phyloP scores from a whole-genome alignment of 2,329 filamentous ascomycete species.

The Sporothrix mexicana region DNA sequence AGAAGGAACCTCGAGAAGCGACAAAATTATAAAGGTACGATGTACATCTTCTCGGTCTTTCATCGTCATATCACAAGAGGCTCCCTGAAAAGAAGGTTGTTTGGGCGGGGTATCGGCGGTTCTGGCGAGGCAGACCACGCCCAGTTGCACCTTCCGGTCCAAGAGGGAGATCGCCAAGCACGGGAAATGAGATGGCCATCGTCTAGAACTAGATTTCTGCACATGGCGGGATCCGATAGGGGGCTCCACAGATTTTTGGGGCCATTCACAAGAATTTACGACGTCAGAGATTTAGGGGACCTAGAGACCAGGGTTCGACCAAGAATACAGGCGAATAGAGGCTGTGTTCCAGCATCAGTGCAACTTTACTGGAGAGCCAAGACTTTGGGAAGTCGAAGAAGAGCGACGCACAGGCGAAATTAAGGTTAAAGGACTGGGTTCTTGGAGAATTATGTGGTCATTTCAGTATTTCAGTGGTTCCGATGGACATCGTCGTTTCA shows the following conservation, averaged over 20 bases:
- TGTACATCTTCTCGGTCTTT: too few relatives aligned
- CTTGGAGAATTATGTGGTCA: not conserved
- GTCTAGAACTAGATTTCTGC: not conserved
- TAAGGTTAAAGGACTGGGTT: not conserved
- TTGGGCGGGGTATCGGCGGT: not conserved
- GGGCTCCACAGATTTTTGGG: not conserved
- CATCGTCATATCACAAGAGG: too few relatives aligned
- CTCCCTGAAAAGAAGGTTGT: not conserved
- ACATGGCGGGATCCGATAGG: conserved; percentile 20
- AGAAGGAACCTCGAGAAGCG: not conserved
- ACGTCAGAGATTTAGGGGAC: not conserved
- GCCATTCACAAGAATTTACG: not conserved
- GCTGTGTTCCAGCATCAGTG: not conserved
- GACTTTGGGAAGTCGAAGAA: not conserved
- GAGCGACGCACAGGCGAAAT: not conserved
- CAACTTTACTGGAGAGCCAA: not conserved
- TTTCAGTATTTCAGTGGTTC: not conserved
- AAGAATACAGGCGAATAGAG: conserved; percentile 5
- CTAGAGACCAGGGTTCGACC: not conserved
- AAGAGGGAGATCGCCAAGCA: conserved; percentile 1
- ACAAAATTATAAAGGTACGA: too few relatives aligned
- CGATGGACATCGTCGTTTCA: not conserved
- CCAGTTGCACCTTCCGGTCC: conserved; percentile 14
- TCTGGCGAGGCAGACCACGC: not conserved
- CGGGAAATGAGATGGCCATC: conserved; percentile 3